phyloP scores from a whole-genome alignment of 768 basidiomycete species.

The Lentinula aciculospora region DNA sequence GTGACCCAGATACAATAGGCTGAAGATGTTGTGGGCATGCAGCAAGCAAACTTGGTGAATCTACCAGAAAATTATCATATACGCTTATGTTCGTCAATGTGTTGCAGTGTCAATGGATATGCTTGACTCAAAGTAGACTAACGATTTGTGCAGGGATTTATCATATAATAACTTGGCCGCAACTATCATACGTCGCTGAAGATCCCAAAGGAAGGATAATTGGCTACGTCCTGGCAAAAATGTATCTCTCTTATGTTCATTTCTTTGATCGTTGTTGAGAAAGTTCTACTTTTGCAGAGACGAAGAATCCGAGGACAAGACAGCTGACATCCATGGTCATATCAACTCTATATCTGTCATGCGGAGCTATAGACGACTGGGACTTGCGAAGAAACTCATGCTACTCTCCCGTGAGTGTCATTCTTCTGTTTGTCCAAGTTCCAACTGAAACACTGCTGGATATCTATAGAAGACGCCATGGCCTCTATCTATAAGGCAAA shows the following conservation, averaged over 20 bases:
- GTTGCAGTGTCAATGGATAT: neutral
- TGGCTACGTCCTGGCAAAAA: constrained; percentile 94
- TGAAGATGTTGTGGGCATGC: constrained; percentile 89
- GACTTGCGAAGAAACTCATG: constrained; percentile 93
- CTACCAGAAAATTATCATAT: constrained; percentile 89
- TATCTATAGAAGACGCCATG: constrained; percentile 81
- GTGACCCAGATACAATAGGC: constrained; percentile 39
- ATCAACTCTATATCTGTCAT: constrained; percentile 96
- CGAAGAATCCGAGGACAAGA: constrained; percentile 43
- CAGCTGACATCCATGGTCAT: constrained; percentile 73
- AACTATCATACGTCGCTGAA: constrained; percentile 89
- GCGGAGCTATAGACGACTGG: constrained; percentile 84
- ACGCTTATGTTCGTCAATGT: constrained; percentile 55
- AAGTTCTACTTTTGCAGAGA: constrained; percentile 18
- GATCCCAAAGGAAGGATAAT: constrained; percentile 86
- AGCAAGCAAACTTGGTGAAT: constrained; percentile 90
- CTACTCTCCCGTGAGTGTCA: constrained; percentile 71
- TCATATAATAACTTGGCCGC: constrained; percentile 88
- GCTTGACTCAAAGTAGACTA: neutral
- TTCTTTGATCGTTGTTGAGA: neutral
- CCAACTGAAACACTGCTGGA: neutral
- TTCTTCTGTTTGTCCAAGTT: neutral
- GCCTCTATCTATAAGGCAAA: constrained; percentile 76
- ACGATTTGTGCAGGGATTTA: constrained; percentile 60
- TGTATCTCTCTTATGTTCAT: constrained; percentile 43